Base-by-base conservation (phyloP, 176 grass and related monocot genomes). In the Raddia distichophylla region DNA sequence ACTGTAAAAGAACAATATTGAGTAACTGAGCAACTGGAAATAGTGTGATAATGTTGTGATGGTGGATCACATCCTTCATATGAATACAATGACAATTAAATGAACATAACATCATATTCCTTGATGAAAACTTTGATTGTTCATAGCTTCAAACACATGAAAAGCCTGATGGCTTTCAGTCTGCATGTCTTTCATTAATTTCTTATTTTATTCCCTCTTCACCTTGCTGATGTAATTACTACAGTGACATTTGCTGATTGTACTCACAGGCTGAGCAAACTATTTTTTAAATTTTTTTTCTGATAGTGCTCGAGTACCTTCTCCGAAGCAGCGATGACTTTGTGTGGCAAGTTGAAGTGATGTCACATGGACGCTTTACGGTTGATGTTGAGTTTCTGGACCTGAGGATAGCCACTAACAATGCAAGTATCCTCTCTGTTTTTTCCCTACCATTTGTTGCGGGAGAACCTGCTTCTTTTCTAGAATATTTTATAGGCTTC, bases 311-410 rank as follows among this genome's bases (percentile, higher is more conserved):
- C 12, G 96, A 95, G 43, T 87, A 65, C 53, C 82, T 95, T 70
- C 84, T 98, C 47, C 92, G 93, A n/a, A 91, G 73, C 53, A 98
- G 90, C 7, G 96, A 98, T 19, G 96, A 95, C 77, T 98, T 98
- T 76, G 64, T 86, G 6, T 98, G 96, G 90, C 89, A 76, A 73
- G 54, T 91, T 56, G 93, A 98, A 73, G 78, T 37, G 14, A 74
- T 86, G 66, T 88, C 78, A 73, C 85, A 88, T 60, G 92, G 93
- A 34, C 93, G 87, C 53, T 91, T 98, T 53, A 86, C 69, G 1
- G 62, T 98, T 40, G 96, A 95, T 47, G 90, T 98, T 13, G 96
- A 98, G 76, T 98, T 98, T 86, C 75, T 98, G 74, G 89, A 98
- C 80, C 82, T 98, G 68, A 98, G 77, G 79, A 80, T 95, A 56